A percentile compares a stretch with the other conserved stretches of the same genome.
phyloP scores from a whole-genome alignment of 768 basidiomycete species.

The Podaxis sp. region DNA sequence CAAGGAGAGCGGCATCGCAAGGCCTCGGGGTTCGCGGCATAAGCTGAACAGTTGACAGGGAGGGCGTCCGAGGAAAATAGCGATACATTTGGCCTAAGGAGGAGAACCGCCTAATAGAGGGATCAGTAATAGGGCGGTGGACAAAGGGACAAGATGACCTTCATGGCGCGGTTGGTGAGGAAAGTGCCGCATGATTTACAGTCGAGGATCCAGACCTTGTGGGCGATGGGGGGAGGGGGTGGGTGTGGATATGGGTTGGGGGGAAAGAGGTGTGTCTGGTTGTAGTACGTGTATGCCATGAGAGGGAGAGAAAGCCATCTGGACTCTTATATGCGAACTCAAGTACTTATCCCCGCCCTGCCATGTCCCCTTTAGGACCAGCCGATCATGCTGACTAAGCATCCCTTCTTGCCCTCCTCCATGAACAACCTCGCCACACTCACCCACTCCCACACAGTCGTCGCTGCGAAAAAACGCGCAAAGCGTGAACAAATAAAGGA shows the following conservation, averaged over 20 bases:
- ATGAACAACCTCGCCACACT: slow-evolving; percentile 47
- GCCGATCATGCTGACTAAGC: slow-evolving; percentile 23
- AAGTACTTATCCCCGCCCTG: slow-evolving; percentile 16
- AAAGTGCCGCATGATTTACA: slow-evolving; percentile 74
- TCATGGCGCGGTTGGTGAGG: slow-evolving; percentile 84
- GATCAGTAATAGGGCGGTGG: slow-evolving; percentile 4
- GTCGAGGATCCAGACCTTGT: slow-evolving; percentile 81
- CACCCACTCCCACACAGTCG: slow-evolving; percentile 59
- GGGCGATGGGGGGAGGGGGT: slow-evolving; percentile 46
- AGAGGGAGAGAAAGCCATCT: slow-evolving; percentile 14
- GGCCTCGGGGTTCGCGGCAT: slow-evolving; percentile 45
- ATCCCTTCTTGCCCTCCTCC: slow-evolving; percentile 24
- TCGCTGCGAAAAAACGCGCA: slow-evolving; percentile 67
- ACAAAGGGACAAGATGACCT: slow-evolving; percentile 38
- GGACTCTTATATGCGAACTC: slow-evolving; percentile 6
- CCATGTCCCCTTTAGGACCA: slow-evolving; percentile 12
- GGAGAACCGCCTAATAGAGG: slow-evolving; percentile 66
- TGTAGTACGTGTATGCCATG: slow-evolving; percentile 26
- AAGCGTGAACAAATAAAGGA: slow-evolving; percentile 71
- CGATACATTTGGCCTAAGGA: slow-evolving; percentile 76
- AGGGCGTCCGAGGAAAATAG: slow-evolving; percentile 82
- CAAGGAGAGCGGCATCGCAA: slow-evolving; percentile 35
- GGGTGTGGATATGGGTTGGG: slow-evolving; percentile 40
- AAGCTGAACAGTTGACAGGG: slow-evolving; percentile 74
- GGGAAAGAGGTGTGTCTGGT: slow-evolving; percentile 34